Base-by-base conservation (phyloP, 352 stramenopile species). In the Phytopythium vexans region DNA sequence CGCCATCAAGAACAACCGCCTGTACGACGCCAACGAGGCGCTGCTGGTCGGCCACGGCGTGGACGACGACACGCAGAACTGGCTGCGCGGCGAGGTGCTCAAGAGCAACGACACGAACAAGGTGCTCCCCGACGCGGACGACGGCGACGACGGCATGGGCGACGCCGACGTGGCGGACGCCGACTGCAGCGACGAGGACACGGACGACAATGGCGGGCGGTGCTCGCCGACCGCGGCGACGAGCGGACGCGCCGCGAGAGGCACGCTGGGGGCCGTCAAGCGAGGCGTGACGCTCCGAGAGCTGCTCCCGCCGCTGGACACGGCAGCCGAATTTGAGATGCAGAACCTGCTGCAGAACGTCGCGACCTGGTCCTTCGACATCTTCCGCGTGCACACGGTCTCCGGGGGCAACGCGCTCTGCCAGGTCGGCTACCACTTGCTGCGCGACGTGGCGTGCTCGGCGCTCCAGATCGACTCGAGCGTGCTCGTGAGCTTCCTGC, bases 61-160 rank as follows among this genome's bases (percentile, higher is more conserved):
- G 4, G 84, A 94, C 54, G 41, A 86, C 6, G 82, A 93, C 52
- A 95, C 82, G 33, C 82, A 93, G 60, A 89, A 92, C 54, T 95
- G 84, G 81, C 61, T 93, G 16, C 81, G 81, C 9, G 82, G 81
- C 1, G 86, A 91, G 53, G 68, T 93, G n/a, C 60, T 92, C 36
- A 75, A 77, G 41, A 69, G 67, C 32, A 86, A 88, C 38, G 76
- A 92, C 52, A 85, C 73, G 10, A 72, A 55, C 33, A 89, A 90
- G 43, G 74, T 88, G 27, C 62, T 90, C 4, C 65, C 74, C 0
- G 78, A 87, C 39, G 47, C 56, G 0, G 58, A 69, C 1, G 72
- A 82, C 4, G 70, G 69, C 8, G 48, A 71, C 12, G 61, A 70
- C 1, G 4, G 1, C 14, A 21, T 15, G 16, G 27, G 12, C 38